Percentiles rank a stretch among this genome's conserved stretches.
Evolutionary conservation across 2,329 filamentous ascomycete genomes (phyloP).

Genomic region (Sclerotinia glacialis): DNA sequence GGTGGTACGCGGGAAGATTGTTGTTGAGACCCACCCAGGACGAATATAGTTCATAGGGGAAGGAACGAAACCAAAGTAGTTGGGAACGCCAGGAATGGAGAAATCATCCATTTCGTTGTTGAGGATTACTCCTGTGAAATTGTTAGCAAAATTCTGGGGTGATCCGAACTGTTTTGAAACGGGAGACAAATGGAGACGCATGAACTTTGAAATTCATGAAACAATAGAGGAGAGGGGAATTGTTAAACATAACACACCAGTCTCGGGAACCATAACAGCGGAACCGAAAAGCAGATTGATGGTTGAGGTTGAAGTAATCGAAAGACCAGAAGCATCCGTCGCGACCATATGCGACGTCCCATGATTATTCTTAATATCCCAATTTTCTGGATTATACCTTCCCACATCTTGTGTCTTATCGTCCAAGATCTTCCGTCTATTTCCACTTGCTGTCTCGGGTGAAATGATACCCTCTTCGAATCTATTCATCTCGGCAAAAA

Average conservation of each 20-base stretch:
- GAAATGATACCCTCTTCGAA: constrained; percentile 70
- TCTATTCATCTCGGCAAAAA: constrained; percentile 58
- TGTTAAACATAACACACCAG: constrained; percentile 54
- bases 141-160: no score
- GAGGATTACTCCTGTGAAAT: constrained; percentile 32
- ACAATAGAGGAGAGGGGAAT: background rate
- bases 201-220: background rate
- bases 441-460: constrained; percentile 54
- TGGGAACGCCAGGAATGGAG: constrained; percentile 72
- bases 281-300: constrained; percentile 85
- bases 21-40: constrained; percentile 33
- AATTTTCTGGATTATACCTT: constrained; percentile 67
- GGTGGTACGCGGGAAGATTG: background rate
- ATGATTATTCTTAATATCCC: constrained; percentile 66
- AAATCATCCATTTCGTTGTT: constrained; percentile 73
- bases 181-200: background rate
- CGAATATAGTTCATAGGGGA: constrained; percentile 77
- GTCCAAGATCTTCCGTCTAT: constrained; percentile 69
- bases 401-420: constrained; percentile 66
- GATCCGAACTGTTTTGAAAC: background rate
- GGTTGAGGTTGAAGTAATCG: constrained; percentile 80
- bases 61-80: constrained; percentile 83
- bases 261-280: constrained; percentile 72
- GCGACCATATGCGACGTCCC: constrained; percentile 73
- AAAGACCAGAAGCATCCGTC: constrained; percentile 69